phyloP scores from a whole-genome alignment of 768 basidiomycete genomes.

The Podaxis sp. region DNA sequence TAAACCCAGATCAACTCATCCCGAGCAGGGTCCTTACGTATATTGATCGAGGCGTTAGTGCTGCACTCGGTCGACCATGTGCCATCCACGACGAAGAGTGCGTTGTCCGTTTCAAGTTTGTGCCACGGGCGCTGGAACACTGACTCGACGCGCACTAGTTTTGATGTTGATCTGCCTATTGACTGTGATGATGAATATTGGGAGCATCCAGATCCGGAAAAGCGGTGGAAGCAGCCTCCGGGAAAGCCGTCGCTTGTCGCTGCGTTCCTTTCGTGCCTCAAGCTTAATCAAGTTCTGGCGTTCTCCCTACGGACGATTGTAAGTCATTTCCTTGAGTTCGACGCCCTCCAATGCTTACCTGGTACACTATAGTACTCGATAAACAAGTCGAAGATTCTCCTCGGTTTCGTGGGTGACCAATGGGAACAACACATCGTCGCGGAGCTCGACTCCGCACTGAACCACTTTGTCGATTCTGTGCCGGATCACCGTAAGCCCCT shows the following conservation, averaged over 20 bases:
- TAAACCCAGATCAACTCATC: background rate
- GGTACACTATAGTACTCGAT: slow-evolving; percentile 68
- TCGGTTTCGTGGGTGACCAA: slow-evolving; percentile 59
- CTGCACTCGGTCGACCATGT: slow-evolving; percentile 68
- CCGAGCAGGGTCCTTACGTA: slow-evolving; percentile 52
- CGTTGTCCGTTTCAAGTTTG: slow-evolving; percentile 22
- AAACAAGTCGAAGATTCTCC: slow-evolving; percentile 65
- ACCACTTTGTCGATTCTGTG: slow-evolving; percentile 68
- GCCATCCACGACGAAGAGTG: slow-evolving; percentile 82
- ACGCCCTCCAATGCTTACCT: background rate
- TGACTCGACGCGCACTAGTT: slow-evolving; percentile 38
- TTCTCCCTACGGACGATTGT: slow-evolving; percentile 67
- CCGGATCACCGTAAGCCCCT: slow-evolving; percentile 53
- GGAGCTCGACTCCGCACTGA: slow-evolving; percentile 70
- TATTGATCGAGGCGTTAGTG: slow-evolving; percentile 52
- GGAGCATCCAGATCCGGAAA: slow-evolving; percentile 56
- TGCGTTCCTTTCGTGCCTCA: slow-evolving; percentile 55
- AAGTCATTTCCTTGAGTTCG: slow-evolving; percentile 23
- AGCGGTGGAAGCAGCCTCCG: slow-evolving; percentile 70
- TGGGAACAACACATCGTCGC: slow-evolving; percentile 74
- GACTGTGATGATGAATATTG: slow-evolving; percentile 78
- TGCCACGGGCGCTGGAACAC: background rate
- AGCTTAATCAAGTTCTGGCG: slow-evolving; percentile 63
- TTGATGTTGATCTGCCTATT: slow-evolving; percentile 69
- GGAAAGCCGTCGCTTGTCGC: slow-evolving; percentile 57